phyloP scores from a whole-genome alignment of 2,329 filamentous ascomycete genomes.

The Metarhizium robertsii region DNA sequence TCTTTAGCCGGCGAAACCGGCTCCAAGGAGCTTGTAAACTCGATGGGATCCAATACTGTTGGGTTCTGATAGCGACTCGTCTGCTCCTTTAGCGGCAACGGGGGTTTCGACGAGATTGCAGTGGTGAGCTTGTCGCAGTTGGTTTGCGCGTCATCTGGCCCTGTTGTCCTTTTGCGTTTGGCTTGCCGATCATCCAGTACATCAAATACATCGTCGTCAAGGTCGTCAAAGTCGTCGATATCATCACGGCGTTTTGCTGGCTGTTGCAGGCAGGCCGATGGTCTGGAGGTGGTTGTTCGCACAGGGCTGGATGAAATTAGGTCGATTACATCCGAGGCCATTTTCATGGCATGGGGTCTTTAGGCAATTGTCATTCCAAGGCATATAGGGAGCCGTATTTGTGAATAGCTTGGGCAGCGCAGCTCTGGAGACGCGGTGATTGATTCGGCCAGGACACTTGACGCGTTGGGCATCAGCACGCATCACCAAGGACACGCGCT shows the following conservation, averaged over 20 bases:
- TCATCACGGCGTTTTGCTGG: background rate
- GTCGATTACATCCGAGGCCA: conserved; percentile 25
- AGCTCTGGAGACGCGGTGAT: background rate
- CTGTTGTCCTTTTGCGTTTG: background rate
- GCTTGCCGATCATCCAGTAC: background rate
- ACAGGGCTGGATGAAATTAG: conserved; percentile 27
- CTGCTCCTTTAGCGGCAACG: background rate
- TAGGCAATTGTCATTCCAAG: background rate
- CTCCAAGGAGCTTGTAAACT: conserved; percentile 27
- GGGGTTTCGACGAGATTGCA: background rate
- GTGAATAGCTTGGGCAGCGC: background rate
- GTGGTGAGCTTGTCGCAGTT: background rate
- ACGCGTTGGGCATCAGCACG: background rate
- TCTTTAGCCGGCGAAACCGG: background rate
- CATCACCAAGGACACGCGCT: background rate
- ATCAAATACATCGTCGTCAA: background rate
- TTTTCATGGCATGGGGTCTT: conserved; percentile 4
- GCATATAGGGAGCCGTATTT: background rate
- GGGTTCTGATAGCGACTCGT: background rate
- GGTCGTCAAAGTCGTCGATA: background rate
- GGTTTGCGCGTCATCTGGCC: background rate
- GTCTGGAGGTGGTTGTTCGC: background rate
- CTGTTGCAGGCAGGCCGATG: background rate
- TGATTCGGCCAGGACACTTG: background rate
- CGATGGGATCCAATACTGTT: conserved; percentile 19